Evolutionary conservation across 225 moss, liverwort and hornwort genomes (phyloP).

Genomic region (Ulota crispa): DNA sequence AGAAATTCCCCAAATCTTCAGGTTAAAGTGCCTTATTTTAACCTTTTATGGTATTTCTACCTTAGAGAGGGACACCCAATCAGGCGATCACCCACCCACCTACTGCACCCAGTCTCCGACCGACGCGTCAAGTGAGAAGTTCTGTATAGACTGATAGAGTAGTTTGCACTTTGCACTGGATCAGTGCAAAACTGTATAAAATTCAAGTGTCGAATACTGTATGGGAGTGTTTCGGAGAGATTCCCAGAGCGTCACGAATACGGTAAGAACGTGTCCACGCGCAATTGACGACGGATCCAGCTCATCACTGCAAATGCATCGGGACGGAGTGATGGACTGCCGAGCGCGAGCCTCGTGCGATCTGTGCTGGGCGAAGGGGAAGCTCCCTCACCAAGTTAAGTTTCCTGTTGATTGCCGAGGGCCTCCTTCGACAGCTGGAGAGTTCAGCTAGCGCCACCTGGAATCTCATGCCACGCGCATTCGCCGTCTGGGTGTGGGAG

Average conservation of each 20-base stretch:
- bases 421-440: background rate
- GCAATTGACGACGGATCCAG: background rate
- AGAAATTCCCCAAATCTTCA: no score
- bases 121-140: background rate
- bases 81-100: no score
- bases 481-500: no score
- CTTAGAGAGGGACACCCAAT: background rate
- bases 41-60: no score
- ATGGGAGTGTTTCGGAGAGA: background rate
- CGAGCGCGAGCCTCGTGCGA: background rate
- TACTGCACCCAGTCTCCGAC: background rate
- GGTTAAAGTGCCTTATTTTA: no score
- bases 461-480: background rate
- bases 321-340: background rate
- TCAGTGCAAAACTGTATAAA: background rate
- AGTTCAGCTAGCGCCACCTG: background rate
- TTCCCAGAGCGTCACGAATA: background rate
- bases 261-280: background rate
- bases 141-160: background rate
- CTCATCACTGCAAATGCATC: background rate
- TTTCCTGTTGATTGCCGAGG: no score
- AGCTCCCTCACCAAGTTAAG: no score
- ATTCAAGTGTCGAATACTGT: no score
- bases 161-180: background rate
- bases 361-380: no score